These are phyloP conservation scores for Cladosporium velox DNA, from an alignment of 2,329 filamentous ascomycete genomes.

Conservation along the genomic window DNA sequence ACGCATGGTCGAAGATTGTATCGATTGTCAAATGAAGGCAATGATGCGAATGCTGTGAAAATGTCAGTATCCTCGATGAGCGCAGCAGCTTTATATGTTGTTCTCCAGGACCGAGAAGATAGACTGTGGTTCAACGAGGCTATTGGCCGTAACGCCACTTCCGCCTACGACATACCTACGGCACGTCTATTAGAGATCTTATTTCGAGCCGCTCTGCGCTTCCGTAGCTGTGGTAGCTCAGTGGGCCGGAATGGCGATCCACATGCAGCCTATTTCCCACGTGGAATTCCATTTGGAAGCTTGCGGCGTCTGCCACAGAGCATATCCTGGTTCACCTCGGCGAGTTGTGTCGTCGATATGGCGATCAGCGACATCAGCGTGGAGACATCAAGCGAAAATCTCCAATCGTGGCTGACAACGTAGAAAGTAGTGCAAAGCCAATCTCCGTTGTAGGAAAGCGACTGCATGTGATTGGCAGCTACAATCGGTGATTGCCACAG, in stretches of 20 bases:
- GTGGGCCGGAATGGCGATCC: not conserved
- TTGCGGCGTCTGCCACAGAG: slow-evolving; percentile 2
- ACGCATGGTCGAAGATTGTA: slow-evolving; percentile 10
- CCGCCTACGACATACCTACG: not conserved
- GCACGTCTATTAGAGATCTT: not conserved
- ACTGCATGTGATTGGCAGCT: not conserved
- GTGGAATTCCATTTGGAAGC: not conserved
- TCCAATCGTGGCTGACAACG: not conserved
- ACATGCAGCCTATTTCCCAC: not conserved
- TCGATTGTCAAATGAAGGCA: not conserved
- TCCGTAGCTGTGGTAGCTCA: not conserved
- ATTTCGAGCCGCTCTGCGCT: not conserved
- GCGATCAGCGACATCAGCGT: not conserved
- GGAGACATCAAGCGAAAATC: not conserved
- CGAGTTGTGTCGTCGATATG: not conserved
- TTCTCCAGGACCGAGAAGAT: not conserved
- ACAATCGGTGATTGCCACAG: not conserved
- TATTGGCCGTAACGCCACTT: not conserved
- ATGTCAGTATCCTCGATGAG: not conserved
- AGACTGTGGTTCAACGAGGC: not conserved
- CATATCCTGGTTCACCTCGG: not conserved
- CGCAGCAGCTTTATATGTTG: not conserved
- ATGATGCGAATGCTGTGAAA: not conserved
- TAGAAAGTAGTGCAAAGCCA: not conserved
- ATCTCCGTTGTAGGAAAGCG: not conserved